Conservation (phyloP, 2,329 filamentous ascomycete species). For the Stachybotrys chlorohalonatus region DNA sequence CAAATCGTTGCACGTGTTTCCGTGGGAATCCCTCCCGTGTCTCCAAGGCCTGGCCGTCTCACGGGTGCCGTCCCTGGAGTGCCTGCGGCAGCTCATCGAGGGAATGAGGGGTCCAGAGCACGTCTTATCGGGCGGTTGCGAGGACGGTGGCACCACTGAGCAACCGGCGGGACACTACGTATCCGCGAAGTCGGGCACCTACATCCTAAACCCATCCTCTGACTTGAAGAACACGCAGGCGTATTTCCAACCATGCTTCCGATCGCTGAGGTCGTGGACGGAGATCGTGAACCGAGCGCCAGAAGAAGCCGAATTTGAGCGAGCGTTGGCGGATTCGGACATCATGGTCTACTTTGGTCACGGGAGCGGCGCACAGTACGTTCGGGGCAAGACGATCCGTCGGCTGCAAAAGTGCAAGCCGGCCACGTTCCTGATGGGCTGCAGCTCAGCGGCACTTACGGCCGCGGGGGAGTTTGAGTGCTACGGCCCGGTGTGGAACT, state of each 20-base stretch:
- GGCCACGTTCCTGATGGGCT: conserved; percentile 86
- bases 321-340: conserved; percentile 55
- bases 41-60: conserved; percentile 73
- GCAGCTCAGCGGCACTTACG: conserved; percentile 69
- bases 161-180: conserved; percentile 41
- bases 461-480: conserved; percentile 84
- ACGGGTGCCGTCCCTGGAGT: conserved; percentile 77
- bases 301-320: conserved; percentile 67
- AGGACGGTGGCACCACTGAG: conserved; percentile 6
- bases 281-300: conserved; percentile 61
- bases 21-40: conserved; percentile 92
- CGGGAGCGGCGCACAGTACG: conserved; percentile 89
- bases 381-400: conserved; percentile 74
- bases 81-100: conserved; percentile 66
- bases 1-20: conserved; percentile 82
- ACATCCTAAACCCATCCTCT: conserved; percentile 81
- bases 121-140: background rate
- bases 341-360: conserved; percentile 93
- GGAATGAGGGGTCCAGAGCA: conserved; percentile 26
- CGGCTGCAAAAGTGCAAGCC: conserved; percentile 66
- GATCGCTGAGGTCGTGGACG: conserved; percentile 61
- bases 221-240: conserved; percentile 75
- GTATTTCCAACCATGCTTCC: conserved; percentile 59
- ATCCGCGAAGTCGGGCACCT: conserved; percentile 50
- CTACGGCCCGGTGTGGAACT: conserved; percentile 84